Conservation (phyloP, 2,329 filamentous ascomycete genomes). For the Lachnellula cervina region DNA sequence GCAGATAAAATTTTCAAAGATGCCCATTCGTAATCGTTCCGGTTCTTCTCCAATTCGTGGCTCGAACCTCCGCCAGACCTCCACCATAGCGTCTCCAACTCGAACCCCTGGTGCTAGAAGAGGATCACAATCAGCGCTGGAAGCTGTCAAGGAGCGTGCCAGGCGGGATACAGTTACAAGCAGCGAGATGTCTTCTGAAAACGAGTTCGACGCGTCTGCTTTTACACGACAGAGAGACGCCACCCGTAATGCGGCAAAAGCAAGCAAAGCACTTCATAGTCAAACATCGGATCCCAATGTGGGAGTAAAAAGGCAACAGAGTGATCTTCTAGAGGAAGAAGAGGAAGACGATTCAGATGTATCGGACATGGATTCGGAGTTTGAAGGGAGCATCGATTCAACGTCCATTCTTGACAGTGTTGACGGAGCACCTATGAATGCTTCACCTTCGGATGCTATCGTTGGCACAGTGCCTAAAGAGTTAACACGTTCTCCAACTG, state of each 20-base stretch:
- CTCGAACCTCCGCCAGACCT: conserved; percentile 54
- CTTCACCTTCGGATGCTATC: conserved; percentile 51
- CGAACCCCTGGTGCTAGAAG: conserved; percentile 44
- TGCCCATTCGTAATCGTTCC: conserved; percentile 80
- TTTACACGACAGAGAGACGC: conserved; percentile 61
- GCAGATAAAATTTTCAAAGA: conserved; percentile 93
- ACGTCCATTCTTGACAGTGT: too few species aligned
- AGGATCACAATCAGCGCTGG: conserved; percentile 67
- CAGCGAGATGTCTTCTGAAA: conserved; percentile 79
- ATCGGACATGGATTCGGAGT: conserved; percentile 60
- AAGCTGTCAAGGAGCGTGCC: conserved; percentile 63
- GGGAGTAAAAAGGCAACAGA: conserved; percentile 29
- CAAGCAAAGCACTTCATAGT: conserved; percentile 48
- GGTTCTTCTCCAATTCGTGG: conserved; percentile 82
- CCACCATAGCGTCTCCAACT: conserved; percentile 71
- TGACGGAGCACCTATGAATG: conserved; percentile 53
- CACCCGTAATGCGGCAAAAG: conserved; percentile 52
- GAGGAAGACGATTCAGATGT: conserved; percentile 54
- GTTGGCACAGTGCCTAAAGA: conserved; percentile 61
- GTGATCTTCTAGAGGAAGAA: conserved; percentile 47
- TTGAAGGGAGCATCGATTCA: conserved; percentile 64
- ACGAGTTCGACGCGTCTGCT: conserved; percentile 65
- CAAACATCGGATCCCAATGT: conserved; percentile 46
- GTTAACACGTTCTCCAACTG: conserved; percentile 58
- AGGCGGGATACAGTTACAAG: conserved; percentile 74